Conservation (phyloP, 1,139 yeast genomes). For the Lodderomyces jiufengensis region DNA sequence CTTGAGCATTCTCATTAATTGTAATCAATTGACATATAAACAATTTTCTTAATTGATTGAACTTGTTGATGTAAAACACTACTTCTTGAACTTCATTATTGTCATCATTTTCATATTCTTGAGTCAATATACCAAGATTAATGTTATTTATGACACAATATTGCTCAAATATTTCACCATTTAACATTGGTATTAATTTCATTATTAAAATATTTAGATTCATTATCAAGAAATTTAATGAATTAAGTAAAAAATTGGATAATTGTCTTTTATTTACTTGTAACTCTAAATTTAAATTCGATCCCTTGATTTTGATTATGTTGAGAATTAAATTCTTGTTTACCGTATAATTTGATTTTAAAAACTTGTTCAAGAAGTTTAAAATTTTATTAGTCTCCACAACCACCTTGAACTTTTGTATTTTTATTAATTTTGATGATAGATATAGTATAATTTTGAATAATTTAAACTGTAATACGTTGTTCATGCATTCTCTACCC, state of each 20-base stretch:
- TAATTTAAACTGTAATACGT: constrained; percentile 10
- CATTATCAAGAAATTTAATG: constrained; percentile 27
- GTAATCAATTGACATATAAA: constrained; percentile 41
- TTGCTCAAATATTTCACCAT: constrained; percentile 40
- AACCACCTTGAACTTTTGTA: constrained; percentile 21
- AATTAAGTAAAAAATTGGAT: constrained; percentile 12
- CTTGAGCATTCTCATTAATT: constrained; percentile 27
- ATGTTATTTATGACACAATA: constrained; percentile 39
- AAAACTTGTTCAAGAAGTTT: constrained; percentile 26
- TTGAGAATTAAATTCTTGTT: constrained; percentile 37
- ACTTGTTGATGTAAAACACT: constrained; percentile 20
- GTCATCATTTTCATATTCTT: constrained; percentile 13
- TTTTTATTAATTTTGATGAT: constrained; percentile 30
- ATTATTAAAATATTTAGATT: constrained; percentile 29
- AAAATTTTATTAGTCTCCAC: constrained; percentile 26
- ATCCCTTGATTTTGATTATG: constrained; percentile 29
- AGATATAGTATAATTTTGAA: constrained; percentile 33
- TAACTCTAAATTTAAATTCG: constrained; percentile 12
- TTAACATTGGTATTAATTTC: constrained; percentile 31
- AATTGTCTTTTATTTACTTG: constrained; percentile 7
- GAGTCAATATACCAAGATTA: constrained; percentile 18
- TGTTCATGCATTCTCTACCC: neutral
- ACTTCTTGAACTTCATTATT: constrained; percentile 9
- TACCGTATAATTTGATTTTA: constrained; percentile 33
- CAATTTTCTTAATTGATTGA: constrained; percentile 38